Evolutionary conservation across 2,329 filamentous ascomycete species (phyloP), one percentile per base, ranked within the genome.

Genomic region (Ramichloridium luteum): DNA sequence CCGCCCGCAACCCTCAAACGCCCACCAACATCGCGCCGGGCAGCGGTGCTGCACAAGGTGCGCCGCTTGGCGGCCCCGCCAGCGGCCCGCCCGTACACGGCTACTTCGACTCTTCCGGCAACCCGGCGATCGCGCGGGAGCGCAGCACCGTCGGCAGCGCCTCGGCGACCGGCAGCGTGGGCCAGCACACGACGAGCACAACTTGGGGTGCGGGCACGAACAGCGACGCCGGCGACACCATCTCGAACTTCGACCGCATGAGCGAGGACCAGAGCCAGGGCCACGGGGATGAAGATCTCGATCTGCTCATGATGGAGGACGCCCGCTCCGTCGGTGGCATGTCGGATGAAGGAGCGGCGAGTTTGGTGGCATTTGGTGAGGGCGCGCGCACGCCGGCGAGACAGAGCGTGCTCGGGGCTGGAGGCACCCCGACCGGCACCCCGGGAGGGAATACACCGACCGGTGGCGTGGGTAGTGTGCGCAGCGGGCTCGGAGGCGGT

Each of bases 351-450:
- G 80, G 77, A 5, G 77, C 76, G 31, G 82, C 78, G 2, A 88
- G 80, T 40, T 67, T 94, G 4, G 88, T 94, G 6, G 88, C 80
- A 0, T 94, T 94, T 46, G 88, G 88, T 30, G 86, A 94, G 55
- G 88, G 86, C 18, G 86, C 88, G 6, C 54, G 63, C 35, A 67
- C 64, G n/a, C 64, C 64, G 13, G 64, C 64, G 9, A 48, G 63
- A 29, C 56, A 61, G 40, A 82, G 79, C 45, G 84, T 80, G 54
- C 84, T 84, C 4, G 32, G 25, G 14, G 17, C 28, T 15, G 16
- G 30, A 3, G 29, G 29, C 2, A 17, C 17, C 25, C 8, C 8
- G 8, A n/a, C 8, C 20, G 20, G 20, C 4, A 83, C 77, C 37
- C 84, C 84, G 0, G 82, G 34, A 16, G 15, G 13, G 14, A 16